Conservation (phyloP, 306 rosid genomes). For the Cucurbita maxima region DNA sequence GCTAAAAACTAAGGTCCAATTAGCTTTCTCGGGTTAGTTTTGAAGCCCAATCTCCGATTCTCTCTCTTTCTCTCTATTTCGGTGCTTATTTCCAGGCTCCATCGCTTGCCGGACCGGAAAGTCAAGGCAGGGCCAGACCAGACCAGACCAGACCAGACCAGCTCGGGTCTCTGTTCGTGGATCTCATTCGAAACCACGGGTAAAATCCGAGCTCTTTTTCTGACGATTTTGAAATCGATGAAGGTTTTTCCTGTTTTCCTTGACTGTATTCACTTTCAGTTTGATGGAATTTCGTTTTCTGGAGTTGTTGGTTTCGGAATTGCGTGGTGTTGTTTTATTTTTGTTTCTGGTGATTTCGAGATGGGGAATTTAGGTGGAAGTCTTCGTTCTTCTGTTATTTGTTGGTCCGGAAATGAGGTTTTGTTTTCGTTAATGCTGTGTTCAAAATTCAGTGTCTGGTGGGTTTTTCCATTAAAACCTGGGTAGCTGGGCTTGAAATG, state of each 20-base stretch:
- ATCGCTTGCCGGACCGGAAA: slow-evolving; percentile 16
- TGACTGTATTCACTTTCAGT: background rate
- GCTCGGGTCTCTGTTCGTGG: slow-evolving; percentile 14
- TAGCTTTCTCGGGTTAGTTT: slow-evolving; percentile 54
- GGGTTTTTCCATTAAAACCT: slow-evolving; percentile 4
- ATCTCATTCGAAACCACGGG: slow-evolving; percentile 13
- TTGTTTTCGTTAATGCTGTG: background rate
- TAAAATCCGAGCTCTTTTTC: slow-evolving; percentile 14
- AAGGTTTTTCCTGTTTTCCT: background rate
- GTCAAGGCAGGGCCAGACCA: background rate
- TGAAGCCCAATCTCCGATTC: slow-evolving; percentile 68
- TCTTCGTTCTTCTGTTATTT: background rate
- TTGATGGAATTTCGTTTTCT: background rate
- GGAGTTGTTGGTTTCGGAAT: background rate
- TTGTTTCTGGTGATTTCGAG: background rate
- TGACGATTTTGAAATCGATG: background rate
- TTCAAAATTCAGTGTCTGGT: background rate
- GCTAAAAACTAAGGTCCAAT: slow-evolving; percentile 52
- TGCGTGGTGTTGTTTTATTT: background rate
- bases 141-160: slow-evolving; percentile 15
- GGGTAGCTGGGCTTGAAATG: slow-evolving; percentile 21
- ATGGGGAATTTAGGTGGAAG: background rate
- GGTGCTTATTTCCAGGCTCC: slow-evolving; percentile 47
- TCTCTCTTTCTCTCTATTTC: slow-evolving; percentile 19
- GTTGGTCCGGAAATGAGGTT: background rate